Percentiles rank a stretch among this genome's conserved stretches.
Conservation (phyloP, 495 filamentous ascomycete genomes). For the Penicillium riverlandense region DNA sequence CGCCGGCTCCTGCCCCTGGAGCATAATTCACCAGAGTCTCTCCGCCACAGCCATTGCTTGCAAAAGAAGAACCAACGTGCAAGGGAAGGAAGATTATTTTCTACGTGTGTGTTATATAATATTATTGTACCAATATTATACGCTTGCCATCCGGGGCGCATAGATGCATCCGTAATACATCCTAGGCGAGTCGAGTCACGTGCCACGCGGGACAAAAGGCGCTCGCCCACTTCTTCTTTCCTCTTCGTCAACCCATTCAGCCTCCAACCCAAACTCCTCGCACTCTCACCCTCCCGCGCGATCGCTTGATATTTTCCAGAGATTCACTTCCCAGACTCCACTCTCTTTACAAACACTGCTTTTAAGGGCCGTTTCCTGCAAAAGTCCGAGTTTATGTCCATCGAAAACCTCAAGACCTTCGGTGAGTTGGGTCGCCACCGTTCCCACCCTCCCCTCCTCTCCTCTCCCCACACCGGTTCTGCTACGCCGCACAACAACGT, state of each 20-base stretch:
- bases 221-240: conserved; percentile 24
- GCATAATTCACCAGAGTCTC: not conserved
- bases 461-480: not conserved
- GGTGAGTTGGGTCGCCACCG: conserved; percentile 56
- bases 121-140: not conserved
- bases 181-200: not conserved
- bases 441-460: conserved; percentile 12
- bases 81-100: too few relatives aligned
- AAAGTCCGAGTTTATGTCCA: conserved; percentile 92
- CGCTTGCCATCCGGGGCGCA: not conserved
- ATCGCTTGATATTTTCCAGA: conserved; percentile 23
- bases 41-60: too few relatives aligned
- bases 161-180: conserved; percentile 1
- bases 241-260: conserved; percentile 17
- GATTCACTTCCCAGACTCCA: conserved; percentile 26
- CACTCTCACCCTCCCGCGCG: conserved; percentile 4
- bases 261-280: conserved; percentile 11
- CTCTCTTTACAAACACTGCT: conserved; percentile 29
- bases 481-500: not conserved
- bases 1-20: conserved; percentile 37
- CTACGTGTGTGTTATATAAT: too few relatives aligned
- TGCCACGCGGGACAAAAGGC: conserved; percentile 22
- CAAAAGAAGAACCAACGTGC: too few relatives aligned
- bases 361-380: conserved; percentile 35
- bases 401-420: conserved; percentile 99